These are phyloP conservation scores for Fusarium zealandicum DNA, from an alignment of 2,329 filamentous ascomycete genomes.

Conservation along the genomic window DNA sequence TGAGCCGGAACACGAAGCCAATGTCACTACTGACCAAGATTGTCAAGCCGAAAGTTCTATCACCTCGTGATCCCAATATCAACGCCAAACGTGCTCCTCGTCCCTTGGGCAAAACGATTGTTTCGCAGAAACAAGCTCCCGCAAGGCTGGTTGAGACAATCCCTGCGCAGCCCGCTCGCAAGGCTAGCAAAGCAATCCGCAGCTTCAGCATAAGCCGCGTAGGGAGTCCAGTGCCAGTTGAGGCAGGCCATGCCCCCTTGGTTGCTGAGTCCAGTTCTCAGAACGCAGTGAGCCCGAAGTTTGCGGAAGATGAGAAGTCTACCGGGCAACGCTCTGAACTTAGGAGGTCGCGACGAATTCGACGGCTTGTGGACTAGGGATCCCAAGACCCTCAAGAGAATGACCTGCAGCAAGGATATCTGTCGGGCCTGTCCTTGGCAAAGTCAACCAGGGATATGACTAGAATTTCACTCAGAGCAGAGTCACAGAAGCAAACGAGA, in stretches of 20 bases:
- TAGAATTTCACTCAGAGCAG: not conserved
- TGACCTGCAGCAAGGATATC: constrained; percentile 10
- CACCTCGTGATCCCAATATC: constrained; percentile 21
- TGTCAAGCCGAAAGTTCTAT: constrained; percentile 1
- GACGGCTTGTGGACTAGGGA: constrained; percentile 16
- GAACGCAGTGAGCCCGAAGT: not conserved
- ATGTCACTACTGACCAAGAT: not conserved
- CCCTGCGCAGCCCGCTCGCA: constrained; percentile 3
- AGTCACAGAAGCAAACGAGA: not conserved
- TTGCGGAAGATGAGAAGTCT: not conserved
- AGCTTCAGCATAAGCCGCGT: constrained; percentile 40
- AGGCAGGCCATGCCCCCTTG: not conserved
- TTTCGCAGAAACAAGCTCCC: constrained; percentile 1
- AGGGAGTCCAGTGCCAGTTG: constrained; percentile 39
- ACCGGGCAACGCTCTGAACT: constrained; percentile 1
- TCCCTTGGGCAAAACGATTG: not conserved
- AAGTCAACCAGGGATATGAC: constrained; percentile 1
- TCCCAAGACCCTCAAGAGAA: constrained; percentile 6
- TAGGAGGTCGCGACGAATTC: constrained; percentile 15
- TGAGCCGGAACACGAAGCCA: not conserved
- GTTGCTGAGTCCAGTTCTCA: not conserved
- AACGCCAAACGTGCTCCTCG: not conserved
- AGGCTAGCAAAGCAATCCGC: constrained; percentile 23
- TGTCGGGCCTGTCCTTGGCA: constrained; percentile 3
- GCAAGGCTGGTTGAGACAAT: not conserved